Conservation (phyloP, 2,329 filamentous ascomycete genomes). For the Moelleriella libera region DNA sequence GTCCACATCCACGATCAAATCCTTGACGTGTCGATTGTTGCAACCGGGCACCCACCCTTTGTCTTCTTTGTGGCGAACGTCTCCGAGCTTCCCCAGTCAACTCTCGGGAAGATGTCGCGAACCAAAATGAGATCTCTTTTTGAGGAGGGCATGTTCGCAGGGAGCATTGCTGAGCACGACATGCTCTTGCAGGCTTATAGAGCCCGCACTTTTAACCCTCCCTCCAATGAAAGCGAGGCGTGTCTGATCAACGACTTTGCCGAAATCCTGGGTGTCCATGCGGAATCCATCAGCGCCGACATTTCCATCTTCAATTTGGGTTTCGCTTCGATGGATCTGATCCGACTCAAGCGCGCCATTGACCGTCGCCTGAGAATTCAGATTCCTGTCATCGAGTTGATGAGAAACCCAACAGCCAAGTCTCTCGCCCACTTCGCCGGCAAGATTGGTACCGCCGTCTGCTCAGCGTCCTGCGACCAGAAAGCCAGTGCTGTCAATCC, state of each 20-base stretch:
- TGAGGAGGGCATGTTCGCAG: neutral
- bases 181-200: neutral
- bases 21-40: neutral
- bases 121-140: constrained; percentile 14
- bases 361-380: constrained; percentile 6
- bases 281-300: constrained; percentile 7
- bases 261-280: neutral
- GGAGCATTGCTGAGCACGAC: neutral
- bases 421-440: neutral
- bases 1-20: constrained; percentile 1
- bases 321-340: constrained; percentile 24
- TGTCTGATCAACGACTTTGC: neutral
- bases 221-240: constrained; percentile 8
- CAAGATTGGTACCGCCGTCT: neutral
- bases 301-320: constrained; percentile 18
- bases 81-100: constrained; percentile 8
- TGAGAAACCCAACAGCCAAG: constrained; percentile 15
- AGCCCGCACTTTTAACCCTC: constrained; percentile 3
- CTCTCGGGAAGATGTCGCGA: constrained; percentile 26
- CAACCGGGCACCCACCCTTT: neutral
- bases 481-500: too few species aligned
- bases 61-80: neutral
- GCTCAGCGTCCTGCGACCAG: neutral
- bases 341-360: constrained; percentile 21
- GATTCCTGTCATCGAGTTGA: constrained; percentile 19